Evolutionary conservation across 2,329 filamentous ascomycete species (phyloP).

Genomic region (Chrysoporthe puriensis): DNA sequence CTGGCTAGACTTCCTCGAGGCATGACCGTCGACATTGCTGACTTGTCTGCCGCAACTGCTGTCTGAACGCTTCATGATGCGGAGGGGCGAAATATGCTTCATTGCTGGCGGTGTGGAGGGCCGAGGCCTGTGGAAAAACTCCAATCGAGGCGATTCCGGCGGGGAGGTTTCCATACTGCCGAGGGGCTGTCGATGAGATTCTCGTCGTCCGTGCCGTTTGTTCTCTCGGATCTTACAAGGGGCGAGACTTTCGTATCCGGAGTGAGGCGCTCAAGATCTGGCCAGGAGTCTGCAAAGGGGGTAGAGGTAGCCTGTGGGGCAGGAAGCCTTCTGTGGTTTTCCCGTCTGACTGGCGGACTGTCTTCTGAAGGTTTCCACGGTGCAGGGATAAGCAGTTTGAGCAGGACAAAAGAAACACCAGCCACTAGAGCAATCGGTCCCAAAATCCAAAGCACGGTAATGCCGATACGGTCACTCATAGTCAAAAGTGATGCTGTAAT

Average conservation of each 20-base stretch:
- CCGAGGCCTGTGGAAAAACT: conserved; percentile 37
- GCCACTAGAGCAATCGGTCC: conserved; percentile 23
- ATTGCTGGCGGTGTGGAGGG: conserved; percentile 12
- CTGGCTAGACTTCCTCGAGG: conserved; percentile 30
- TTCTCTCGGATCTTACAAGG: not conserved
- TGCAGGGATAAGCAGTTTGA: conserved; percentile 18
- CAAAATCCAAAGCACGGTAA: conserved; percentile 23
- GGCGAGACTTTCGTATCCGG: conserved; percentile 2
- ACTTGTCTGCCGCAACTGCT: conserved; percentile 27
- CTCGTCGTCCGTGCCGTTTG: conserved; percentile 7
- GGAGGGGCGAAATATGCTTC: conserved; percentile 47
- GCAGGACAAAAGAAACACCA: conserved; percentile 17
- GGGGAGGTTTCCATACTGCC: conserved; percentile 42
- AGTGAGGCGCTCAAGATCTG: conserved; percentile 37
- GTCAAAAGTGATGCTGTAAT: conserved; percentile 27
- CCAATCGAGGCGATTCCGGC: conserved; percentile 36
- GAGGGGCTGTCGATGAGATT: conserved; percentile 7
- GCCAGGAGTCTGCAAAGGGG: conserved; percentile 38
- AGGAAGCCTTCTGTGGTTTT: not conserved
- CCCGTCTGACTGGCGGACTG: not conserved
- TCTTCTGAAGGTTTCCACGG: not conserved
- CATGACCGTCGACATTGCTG: conserved; percentile 1
- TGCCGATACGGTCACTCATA: conserved; percentile 24
- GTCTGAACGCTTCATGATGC: conserved; percentile 50
- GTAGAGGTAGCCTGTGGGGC: not conserved